Evolutionary conservation across 306 rosid species (phyloP).

Genomic region (Glycine latifolia): DNA sequence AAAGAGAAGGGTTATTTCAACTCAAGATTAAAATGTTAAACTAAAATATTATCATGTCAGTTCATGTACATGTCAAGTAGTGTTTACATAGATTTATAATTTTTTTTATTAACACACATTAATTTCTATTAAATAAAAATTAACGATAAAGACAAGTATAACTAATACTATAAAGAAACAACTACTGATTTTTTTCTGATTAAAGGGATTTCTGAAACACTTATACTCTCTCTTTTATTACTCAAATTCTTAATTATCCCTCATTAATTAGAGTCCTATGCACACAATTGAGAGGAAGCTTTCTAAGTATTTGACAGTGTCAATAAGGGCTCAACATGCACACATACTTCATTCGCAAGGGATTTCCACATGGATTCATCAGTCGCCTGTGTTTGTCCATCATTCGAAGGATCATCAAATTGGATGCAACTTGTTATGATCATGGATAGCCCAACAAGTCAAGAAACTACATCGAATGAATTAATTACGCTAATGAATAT

Average conservation of each 20-base stretch:
- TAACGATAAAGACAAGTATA: too few relatives aligned
- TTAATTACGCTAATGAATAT: background rate
- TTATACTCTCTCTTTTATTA: background rate
- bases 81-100: too few relatives aligned
- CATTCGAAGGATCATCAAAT: background rate
- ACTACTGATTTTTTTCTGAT: too few relatives aligned
- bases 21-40: too few relatives aligned
- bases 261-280: background rate
- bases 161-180: too few relatives aligned
- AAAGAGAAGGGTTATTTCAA: too few relatives aligned
- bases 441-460: background rate
- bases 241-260: background rate
- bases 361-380: constrained; percentile 15
- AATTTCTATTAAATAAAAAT: too few relatives aligned
- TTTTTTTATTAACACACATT: too few relatives aligned
- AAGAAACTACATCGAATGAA: background rate
- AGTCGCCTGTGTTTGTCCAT: background rate
- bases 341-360: constrained; percentile 9
- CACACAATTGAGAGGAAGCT: background rate
- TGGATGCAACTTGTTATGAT: constrained; percentile 4
- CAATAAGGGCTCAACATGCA: constrained; percentile 1
- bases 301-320: background rate
- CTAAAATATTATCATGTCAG: too few relatives aligned
- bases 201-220: too few relatives aligned
- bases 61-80: too few relatives aligned